Evolutionary conservation across 352 stramenopile species (phyloP).

Genomic region (Pythium biforme): DNA sequence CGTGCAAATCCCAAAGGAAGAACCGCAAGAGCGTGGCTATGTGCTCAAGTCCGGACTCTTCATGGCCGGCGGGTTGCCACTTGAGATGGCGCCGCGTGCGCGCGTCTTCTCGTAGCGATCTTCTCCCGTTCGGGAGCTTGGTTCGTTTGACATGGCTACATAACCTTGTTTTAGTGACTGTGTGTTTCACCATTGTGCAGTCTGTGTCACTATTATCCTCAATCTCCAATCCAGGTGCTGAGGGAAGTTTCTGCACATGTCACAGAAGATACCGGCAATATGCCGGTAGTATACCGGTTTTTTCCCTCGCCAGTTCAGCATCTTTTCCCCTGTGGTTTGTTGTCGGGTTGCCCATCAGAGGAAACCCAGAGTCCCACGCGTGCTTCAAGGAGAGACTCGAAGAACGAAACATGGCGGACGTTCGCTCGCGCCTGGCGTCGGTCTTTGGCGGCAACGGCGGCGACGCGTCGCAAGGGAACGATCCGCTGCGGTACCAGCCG

Average conservation of each 20-base stretch:
- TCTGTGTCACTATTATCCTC: background rate
- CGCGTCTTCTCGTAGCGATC: constrained; percentile 12
- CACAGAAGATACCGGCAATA: constrained; percentile 15
- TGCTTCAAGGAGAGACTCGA: constrained; percentile 1
- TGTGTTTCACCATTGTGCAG: no score
- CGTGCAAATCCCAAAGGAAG: constrained; percentile 38
- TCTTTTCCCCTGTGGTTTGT: no score
- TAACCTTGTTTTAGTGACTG: constrained; percentile 8
- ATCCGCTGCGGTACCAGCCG: constrained; percentile 66
- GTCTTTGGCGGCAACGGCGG: constrained; percentile 49
- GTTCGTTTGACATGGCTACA: constrained; percentile 10
- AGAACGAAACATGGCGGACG: constrained; percentile 30
- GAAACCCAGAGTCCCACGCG: constrained; percentile 7
- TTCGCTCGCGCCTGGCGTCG: constrained; percentile 48
- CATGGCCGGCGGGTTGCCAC: constrained; percentile 49
- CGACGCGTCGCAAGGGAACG: constrained; percentile 42
- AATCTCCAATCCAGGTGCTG: background rate
- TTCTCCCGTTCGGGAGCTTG: background rate
- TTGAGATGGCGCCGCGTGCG: constrained; percentile 37
- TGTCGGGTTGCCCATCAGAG: background rate
- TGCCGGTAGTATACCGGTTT: constrained; percentile 6
- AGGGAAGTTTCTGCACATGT: constrained; percentile 20
- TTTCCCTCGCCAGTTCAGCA: constrained; percentile 13
- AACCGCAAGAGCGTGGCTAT: constrained; percentile 46
- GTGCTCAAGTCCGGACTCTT: constrained; percentile 53